phyloP scores from a whole-genome alignment of 176 grass and related monocot species.

The Poa pratensis region DNA sequence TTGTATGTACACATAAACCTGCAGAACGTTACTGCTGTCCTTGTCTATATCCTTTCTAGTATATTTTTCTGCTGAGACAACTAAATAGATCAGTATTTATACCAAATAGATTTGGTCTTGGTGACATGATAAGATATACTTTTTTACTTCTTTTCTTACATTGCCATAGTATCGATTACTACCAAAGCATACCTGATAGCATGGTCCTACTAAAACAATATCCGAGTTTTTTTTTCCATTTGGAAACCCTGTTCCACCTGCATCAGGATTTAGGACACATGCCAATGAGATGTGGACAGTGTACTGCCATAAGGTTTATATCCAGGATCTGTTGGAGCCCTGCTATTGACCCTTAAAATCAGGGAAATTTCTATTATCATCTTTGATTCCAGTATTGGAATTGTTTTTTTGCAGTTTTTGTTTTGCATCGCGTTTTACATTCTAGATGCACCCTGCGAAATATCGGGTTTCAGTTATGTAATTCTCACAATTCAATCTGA shows the following conservation, averaged over 20 bases:
- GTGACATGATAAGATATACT: neutral
- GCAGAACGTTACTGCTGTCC: neutral
- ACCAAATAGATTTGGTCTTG: constrained; percentile 14
- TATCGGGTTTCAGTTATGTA: neutral
- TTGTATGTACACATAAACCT: neutral
- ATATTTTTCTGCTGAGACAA: neutral
- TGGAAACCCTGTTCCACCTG: neutral
- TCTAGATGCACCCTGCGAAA: neutral
- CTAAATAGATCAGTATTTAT: neutral
- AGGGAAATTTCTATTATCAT: neutral
- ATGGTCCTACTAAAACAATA: constrained; percentile 17
- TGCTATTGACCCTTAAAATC: neutral
- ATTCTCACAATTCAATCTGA: constrained; percentile 40
- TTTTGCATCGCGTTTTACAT: neutral
- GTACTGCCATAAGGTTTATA: neutral
- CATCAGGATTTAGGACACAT: neutral
- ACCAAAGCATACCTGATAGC: neutral
- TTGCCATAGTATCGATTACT: neutral
- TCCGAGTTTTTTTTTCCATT: neutral
- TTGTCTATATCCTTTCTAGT: neutral
- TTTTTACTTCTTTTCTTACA: neutral
- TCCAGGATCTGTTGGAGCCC: neutral
- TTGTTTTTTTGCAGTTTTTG: neutral
- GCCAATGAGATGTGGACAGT: neutral
- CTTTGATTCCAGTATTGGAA: neutral